phyloP scores from a whole-genome alignment of 202 grass and related monocot species.

The Schoenoplectus tabernaemontani region DNA sequence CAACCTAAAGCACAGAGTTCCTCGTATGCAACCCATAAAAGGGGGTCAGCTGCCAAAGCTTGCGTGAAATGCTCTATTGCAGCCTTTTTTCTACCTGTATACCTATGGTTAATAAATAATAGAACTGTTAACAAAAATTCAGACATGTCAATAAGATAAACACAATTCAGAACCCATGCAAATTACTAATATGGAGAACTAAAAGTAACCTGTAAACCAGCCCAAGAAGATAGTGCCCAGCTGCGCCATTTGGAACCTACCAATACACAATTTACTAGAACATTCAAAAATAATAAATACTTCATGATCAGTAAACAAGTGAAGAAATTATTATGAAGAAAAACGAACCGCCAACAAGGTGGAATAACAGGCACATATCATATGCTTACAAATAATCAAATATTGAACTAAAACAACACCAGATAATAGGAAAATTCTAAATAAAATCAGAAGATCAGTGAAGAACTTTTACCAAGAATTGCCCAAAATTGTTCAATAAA shows the following conservation, averaged over 20 bases:
- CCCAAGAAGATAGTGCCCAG: slow-evolving; percentile 95
- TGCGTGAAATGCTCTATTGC: slow-evolving; percentile 84
- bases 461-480: background rate
- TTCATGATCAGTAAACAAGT: background rate
- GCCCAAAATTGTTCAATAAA: background rate
- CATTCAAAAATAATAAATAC: background rate
- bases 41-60: slow-evolving; percentile 74
- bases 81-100: slow-evolving; percentile 66
- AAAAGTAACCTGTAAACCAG: slow-evolving; percentile 73
- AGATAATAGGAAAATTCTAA: background rate
- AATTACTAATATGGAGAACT: background rate
- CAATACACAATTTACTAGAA: background rate
- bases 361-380: background rate
- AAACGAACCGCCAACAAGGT: background rate
- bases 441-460: background rate
- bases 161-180: background rate
- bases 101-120: slow-evolving; percentile 38
- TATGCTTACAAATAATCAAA: background rate
- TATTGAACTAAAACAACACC: background rate
- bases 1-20: slow-evolving; percentile 86
- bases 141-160: background rate
- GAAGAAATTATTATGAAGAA: no score
- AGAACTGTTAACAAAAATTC: slow-evolving; percentile 13
- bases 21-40: slow-evolving; percentile 95
- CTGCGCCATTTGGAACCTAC: slow-evolving; percentile 90